Evolutionary conservation across 768 basidiomycete genomes (phyloP).

Genomic region (Amanita brunnescens): DNA sequence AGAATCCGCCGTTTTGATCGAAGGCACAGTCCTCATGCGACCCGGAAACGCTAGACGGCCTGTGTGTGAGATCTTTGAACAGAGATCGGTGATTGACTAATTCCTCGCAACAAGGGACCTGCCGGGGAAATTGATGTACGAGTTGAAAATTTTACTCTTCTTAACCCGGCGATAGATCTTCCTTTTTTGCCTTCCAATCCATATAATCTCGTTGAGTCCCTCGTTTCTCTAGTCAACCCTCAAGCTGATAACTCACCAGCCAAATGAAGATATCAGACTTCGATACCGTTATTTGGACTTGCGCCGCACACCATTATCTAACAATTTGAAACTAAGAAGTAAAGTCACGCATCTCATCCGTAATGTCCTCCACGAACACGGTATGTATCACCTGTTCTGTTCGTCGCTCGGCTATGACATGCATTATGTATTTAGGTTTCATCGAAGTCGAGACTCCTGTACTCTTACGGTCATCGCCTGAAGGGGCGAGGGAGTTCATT

Average conservation of each 20-base stretch:
- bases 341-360: conserved; percentile 75
- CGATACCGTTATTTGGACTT: conserved; percentile 88
- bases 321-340: conserved; percentile 77
- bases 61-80: conserved; percentile 32
- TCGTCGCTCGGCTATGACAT: conserved; percentile 6
- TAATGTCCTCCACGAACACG: conserved; percentile 61
- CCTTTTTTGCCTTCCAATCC: conserved; percentile 84
- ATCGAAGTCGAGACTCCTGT: conserved; percentile 91
- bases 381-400: conserved; percentile 26
- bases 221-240: conserved; percentile 8
- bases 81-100: conserved; percentile 10
- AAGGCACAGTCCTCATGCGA: conserved; percentile 62
- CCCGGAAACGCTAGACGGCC: conserved; percentile 54
- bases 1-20: conserved; percentile 70
- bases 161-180: conserved; percentile 72
- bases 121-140: conserved; percentile 78
- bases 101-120: conserved; percentile 31
- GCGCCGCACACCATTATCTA: conserved; percentile 60
- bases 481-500: conserved; percentile 90
- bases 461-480: conserved; percentile 84
- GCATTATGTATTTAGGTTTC: conserved; percentile 49
- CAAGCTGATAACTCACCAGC: conserved; percentile 23
- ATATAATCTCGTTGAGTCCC: conserved; percentile 56
- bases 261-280: conserved; percentile 79
- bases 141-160: conserved; percentile 57